phyloP scores from a whole-genome alignment of 495 filamentous ascomycete genomes.

The Penicillium maclennaniae region DNA sequence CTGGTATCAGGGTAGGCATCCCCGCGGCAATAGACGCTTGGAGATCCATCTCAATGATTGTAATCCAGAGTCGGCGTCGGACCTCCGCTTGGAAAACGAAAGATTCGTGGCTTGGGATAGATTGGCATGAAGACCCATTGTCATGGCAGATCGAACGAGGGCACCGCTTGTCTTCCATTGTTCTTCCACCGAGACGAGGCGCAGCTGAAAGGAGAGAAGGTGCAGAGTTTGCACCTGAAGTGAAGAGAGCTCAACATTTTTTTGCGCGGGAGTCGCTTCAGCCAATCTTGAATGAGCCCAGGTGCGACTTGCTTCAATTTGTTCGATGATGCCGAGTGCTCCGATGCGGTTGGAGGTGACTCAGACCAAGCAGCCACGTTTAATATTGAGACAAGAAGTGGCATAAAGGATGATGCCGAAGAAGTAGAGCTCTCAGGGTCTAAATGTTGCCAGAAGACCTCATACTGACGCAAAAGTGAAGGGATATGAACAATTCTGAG shows the following conservation, averaged over 20 bases:
- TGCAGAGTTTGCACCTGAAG: conserved; percentile 25
- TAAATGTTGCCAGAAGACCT: conserved; percentile 14
- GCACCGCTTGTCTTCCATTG: conserved; percentile 55
- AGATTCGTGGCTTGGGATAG: conserved; percentile 25
- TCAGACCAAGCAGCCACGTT: conserved; percentile 15
- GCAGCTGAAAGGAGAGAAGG: conserved; percentile 46
- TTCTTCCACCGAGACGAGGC: conserved; percentile 35
- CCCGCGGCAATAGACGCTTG: conserved; percentile 36
- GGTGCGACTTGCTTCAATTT: conserved; percentile 25
- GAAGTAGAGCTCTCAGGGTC: not conserved
- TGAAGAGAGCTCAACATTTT: conserved; percentile 34
- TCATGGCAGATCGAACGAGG: conserved; percentile 53
- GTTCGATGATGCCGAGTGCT: conserved; percentile 32
- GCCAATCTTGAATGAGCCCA: conserved; percentile 26
- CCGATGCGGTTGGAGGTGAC: conserved; percentile 29
- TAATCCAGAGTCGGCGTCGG: conserved; percentile 42
- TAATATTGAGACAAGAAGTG: conserved; percentile 22
- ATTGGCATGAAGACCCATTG: conserved; percentile 59
- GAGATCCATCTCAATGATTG: conserved; percentile 42
- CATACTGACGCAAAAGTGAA: conserved; percentile 21
- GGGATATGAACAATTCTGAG: conserved; percentile 27
- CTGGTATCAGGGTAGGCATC: conserved; percentile 35
- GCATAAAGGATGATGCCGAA: conserved; percentile 10
- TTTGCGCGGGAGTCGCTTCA: conserved; percentile 33
- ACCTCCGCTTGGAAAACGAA: conserved; percentile 32